Conservation (phyloP, 306 rosid genomes). For the Trifolium repens region DNA sequence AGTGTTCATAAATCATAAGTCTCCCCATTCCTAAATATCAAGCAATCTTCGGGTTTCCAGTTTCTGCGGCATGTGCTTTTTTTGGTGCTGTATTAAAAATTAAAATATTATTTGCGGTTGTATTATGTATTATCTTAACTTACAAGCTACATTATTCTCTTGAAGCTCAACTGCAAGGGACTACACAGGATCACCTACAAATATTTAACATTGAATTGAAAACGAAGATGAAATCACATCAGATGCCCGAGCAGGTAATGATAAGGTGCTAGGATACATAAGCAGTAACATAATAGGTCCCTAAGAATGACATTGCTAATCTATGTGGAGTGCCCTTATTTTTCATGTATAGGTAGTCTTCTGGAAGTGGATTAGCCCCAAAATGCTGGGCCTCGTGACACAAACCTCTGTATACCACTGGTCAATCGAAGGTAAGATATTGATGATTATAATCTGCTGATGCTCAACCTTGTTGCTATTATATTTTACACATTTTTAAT, state of each 20-base stretch:
- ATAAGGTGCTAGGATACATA: conserved; percentile 18
- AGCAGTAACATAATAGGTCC: conserved; percentile 11
- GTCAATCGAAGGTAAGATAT: conserved; percentile 86
- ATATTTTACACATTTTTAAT: conserved; percentile 13
- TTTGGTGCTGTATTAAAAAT: conserved; percentile 39
- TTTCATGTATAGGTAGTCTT: conserved; percentile 74
- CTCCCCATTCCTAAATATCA: conserved; percentile 33
- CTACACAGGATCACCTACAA: conserved; percentile 96
- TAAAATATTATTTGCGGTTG: conserved; percentile 35
- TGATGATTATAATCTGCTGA: conserved; percentile 15
- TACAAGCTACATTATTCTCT: conserved; percentile 35
- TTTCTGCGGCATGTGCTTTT: conserved; percentile 29
- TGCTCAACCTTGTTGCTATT: conserved; percentile 14
- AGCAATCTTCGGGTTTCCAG: conserved; percentile 21
- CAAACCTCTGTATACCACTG: conserved; percentile 93
- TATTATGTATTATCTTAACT: conserved; percentile 32
- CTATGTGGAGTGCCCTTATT: conserved; percentile 15
- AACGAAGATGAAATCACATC: conserved; percentile 91
- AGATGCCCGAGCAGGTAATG: conserved; percentile 97
- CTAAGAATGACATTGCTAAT: conserved; percentile 22
- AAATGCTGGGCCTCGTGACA: conserved; percentile 90
- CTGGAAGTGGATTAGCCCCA: conserved; percentile 98
- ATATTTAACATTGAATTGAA: conserved; percentile 97
- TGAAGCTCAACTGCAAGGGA: conserved; percentile 95
- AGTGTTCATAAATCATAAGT: conserved; percentile 35